Conservation (phyloP, 2,329 filamentous ascomycete species). For the Cladosporium sp. region DNA sequence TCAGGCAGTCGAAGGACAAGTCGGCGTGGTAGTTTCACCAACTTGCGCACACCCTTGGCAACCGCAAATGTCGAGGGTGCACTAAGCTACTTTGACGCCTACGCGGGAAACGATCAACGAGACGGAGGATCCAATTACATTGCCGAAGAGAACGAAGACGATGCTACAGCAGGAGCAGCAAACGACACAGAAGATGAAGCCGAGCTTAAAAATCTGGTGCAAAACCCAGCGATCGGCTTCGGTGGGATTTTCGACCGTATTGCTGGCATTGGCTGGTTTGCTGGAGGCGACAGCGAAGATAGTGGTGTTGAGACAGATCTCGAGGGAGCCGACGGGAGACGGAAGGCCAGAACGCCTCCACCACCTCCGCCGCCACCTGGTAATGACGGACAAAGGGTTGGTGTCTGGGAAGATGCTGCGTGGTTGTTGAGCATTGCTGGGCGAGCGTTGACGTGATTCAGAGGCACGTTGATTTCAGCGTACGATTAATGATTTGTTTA, state of each 20-base stretch:
- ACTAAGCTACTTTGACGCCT: constrained; percentile 27
- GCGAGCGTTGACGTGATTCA: constrained; percentile 9
- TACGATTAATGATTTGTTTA: no score
- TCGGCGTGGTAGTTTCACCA: constrained; percentile 34
- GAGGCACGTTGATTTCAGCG: no score
- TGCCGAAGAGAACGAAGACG: constrained; percentile 36
- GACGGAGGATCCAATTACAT: constrained; percentile 44
- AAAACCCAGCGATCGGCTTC: constrained; percentile 51
- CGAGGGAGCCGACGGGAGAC: constrained; percentile 30
- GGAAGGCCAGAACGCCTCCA: constrained; percentile 20
- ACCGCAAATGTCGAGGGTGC: constrained; percentile 14
- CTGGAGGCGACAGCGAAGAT: constrained; percentile 19
- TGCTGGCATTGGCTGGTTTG: constrained; percentile 4
- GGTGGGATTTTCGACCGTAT: constrained; percentile 41
- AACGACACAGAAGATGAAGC: constrained; percentile 47
- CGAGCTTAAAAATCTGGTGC: constrained; percentile 50
- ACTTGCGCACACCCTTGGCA: constrained; percentile 33
- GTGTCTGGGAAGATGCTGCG: constrained; percentile 56
- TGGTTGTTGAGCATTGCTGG: constrained; percentile 54
- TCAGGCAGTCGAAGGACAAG: constrained; percentile 37
- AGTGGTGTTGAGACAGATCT: constrained; percentile 20
- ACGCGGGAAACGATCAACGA: constrained; percentile 6
- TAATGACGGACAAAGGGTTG: constrained; percentile 37
- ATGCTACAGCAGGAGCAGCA: constrained; percentile 18
- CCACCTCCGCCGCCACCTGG: constrained; percentile 32